A percentile compares a stretch with the other conserved stretches of the same genome.
phyloP scores from a whole-genome alignment of 2,329 filamentous ascomycete genomes.

The Verticillium isaacii region DNA sequence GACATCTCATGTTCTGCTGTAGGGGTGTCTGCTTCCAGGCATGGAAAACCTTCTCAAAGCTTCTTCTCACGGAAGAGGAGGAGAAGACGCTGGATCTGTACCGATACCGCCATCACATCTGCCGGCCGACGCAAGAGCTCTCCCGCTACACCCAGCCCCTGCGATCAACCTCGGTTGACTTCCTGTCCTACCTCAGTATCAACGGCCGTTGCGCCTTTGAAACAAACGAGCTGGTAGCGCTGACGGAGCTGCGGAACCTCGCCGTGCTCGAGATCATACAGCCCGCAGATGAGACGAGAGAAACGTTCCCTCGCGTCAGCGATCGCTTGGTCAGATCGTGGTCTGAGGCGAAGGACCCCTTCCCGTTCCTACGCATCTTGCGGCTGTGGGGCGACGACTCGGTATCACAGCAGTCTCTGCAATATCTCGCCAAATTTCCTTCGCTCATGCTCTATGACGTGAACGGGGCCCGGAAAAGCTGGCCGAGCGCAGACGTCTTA shows the following conservation, averaged over 20 bases:
- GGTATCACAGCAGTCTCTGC: conserved; percentile 33
- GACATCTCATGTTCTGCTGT: background rate
- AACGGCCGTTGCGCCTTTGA: conserved; percentile 28
- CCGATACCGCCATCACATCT: conserved; percentile 33
- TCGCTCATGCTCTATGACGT: conserved; percentile 40
- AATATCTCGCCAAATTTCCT: conserved; percentile 36
- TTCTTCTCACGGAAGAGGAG: conserved; percentile 22
- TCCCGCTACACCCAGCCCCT: conserved; percentile 31
- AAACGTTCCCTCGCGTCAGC: conserved; percentile 30
- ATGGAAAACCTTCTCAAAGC: conserved; percentile 33
- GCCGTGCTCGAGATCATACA: conserved; percentile 42
- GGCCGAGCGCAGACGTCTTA: conserved; percentile 20
- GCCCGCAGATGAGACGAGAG: conserved; percentile 21
- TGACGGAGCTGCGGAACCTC: conserved; percentile 39
- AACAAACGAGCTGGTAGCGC: conserved; percentile 32
- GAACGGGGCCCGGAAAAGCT: conserved; percentile 28
- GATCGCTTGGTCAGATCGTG: conserved; percentile 43
- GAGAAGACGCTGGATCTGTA: conserved; percentile 31
- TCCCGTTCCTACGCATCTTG: conserved; percentile 41
- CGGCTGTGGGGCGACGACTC: conserved; percentile 37
- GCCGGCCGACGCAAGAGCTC: conserved; percentile 27
- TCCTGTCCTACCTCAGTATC: conserved; percentile 35
- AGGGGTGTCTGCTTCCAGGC: conserved; percentile 33
- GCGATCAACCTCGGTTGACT: conserved; percentile 28
- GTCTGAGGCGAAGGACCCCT: conserved; percentile 33